Evolutionary conservation across 2,329 filamentous ascomycete species (phyloP).

Genomic region (Talaromyces sp.): DNA sequence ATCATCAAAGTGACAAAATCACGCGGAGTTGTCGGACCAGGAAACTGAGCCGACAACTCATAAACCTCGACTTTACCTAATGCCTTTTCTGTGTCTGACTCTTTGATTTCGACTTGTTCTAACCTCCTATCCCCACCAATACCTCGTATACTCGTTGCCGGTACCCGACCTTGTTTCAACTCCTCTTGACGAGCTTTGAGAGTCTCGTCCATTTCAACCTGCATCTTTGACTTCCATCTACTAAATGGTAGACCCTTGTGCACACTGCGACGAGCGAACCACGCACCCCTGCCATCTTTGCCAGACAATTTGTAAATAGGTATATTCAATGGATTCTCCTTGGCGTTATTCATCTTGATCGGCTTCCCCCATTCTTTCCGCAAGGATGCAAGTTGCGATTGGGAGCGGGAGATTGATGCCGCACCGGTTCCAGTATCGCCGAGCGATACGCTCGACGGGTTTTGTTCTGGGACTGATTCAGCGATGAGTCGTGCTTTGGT

Average conservation of each 20-base stretch:
- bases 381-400: constrained; percentile 57
- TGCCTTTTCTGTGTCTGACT: constrained; percentile 15
- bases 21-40: constrained; percentile 78
- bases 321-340: constrained; percentile 72
- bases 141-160: constrained; percentile 74
- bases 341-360: constrained; percentile 56
- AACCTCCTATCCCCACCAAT: constrained; percentile 77
- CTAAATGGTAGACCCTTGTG: constrained; percentile 75
- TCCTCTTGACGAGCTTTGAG: constrained; percentile 67
- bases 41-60: constrained; percentile 83
- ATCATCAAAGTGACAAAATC: constrained; percentile 82
- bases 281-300: constrained; percentile 78
- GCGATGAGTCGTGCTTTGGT: constrained; percentile 65
- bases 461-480: constrained; percentile 67
- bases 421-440: not conserved
- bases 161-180: constrained; percentile 62
- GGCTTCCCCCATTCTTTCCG: constrained; percentile 83
- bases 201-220: constrained; percentile 75
- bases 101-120: constrained; percentile 56
- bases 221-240: constrained; percentile 72
- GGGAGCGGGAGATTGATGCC: constrained; percentile 24
- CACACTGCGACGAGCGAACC: constrained; percentile 83
- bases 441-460: constrained; percentile 30
- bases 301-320: constrained; percentile 74
- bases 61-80: constrained; percentile 58